phyloP scores from a whole-genome alignment of 495 filamentous ascomycete species.

The Lophium mytilinum region DNA sequence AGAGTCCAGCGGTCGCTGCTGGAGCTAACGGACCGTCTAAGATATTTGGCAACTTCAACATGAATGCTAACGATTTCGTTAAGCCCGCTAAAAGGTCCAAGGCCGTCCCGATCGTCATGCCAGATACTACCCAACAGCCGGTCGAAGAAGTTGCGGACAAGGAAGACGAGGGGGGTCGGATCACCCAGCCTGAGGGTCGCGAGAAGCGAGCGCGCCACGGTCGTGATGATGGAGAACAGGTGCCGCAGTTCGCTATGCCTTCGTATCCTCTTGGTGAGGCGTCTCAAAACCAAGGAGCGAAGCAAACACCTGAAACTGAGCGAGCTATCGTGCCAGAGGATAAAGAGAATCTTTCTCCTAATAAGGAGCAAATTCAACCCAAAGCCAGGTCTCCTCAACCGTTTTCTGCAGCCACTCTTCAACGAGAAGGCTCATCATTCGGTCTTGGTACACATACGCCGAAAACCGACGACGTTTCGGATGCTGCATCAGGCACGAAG shows the following conservation, averaged over 20 bases:
- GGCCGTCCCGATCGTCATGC: slow-evolving; percentile 71
- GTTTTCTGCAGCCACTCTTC: background rate
- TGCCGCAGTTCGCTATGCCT: slow-evolving; percentile 55
- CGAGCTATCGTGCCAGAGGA: slow-evolving; percentile 13
- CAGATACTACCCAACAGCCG: slow-evolving; percentile 41
- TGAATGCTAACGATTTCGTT: slow-evolving; percentile 45
- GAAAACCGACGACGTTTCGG: slow-evolving; percentile 5
- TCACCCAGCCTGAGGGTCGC: slow-evolving; percentile 48
- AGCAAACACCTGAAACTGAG: slow-evolving; percentile 14
- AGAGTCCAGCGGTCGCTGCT: background rate
- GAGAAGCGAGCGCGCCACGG: slow-evolving; percentile 62
- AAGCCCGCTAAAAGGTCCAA: slow-evolving; percentile 64
- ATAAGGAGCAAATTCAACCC: slow-evolving; percentile 8
- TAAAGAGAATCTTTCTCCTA: slow-evolving; percentile 24
- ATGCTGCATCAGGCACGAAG: slow-evolving; percentile 5
- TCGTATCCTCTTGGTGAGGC: slow-evolving; percentile 16
- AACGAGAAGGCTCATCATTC: background rate
- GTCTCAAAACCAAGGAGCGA: slow-evolving; percentile 13
- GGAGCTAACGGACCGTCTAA: slow-evolving; percentile 33
- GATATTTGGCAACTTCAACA: slow-evolving; percentile 71
- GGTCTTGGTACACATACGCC: slow-evolving; percentile 6
- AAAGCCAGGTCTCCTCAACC: slow-evolving; percentile 21
- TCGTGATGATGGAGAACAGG: slow-evolving; percentile 53
- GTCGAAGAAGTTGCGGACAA: slow-evolving; percentile 30
- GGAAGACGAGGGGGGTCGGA: slow-evolving; percentile 44